Evolutionary conservation across 345 rosid genomes (phyloP), one percentile per base, ranked within the genome.

Genomic region (Salix brachista): DNA sequence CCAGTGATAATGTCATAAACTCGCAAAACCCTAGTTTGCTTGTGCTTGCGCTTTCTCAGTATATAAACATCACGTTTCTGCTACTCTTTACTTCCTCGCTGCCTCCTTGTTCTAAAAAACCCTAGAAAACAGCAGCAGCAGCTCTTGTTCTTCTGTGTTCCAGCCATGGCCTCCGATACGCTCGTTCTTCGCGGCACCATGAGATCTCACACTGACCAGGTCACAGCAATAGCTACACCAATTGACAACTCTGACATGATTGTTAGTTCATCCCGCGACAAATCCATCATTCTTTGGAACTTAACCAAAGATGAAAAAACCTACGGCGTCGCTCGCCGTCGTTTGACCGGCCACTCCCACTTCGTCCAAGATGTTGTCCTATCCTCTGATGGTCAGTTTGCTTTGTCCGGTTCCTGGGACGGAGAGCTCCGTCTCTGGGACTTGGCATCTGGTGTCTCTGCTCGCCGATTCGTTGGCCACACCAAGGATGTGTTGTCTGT

Each of bases 381-480:
- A 52, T 96, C 99, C 16, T 95, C 96, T 23, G 99, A 95, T 61
- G 91, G 97, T 21, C 97, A 93, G 87, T 95, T 95, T 79, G 99
- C 99, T 1, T 95, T 95, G 52, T 95, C 99, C 37, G 97, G 99
- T 8, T 89, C 97, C 50, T 95, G 99, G 99, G 99, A 95, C 79
- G 90, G 97, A 32, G 99, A 95, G 90, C 97, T 95, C 32, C 97
- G 99, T 10, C 97, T 95, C 52, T 95, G 99, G 99, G 99, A 95
- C 75, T 92, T 95, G 42, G 81, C 84, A 17, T 18, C 91, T n/a
- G 99, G 97, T 4, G 76, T 80, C 23, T 89, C 96, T 25, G 88
- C 97, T n/a, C 92, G 97, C 67, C 79, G 99, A 9, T 95, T 95
- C 74, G 97, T 91, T 2, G 99, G 99, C 34, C 99, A 95, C 90